Evolutionary conservation across 2,329 filamentous ascomycete species (phyloP).

Genomic region (Penicillium sp.): DNA sequence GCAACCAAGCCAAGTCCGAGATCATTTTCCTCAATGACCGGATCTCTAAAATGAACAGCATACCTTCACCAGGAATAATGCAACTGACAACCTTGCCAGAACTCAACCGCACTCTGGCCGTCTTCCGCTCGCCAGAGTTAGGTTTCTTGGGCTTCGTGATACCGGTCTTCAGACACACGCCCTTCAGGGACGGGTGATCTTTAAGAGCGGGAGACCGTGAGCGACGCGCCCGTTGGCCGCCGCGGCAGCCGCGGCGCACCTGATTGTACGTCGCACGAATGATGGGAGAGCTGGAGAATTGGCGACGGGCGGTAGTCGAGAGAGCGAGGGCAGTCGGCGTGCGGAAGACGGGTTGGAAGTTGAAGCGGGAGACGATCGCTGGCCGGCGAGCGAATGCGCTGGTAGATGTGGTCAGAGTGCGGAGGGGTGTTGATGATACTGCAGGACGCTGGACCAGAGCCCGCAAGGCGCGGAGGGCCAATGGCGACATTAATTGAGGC

Average conservation of each 20-base stretch:
- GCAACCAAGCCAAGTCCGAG: constrained; percentile 1
- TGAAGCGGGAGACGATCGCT: constrained; percentile 20
- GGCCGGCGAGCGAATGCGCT: constrained; percentile 18
- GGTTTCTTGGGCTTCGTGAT: constrained; percentile 97
- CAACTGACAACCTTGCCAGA: constrained; percentile 83
- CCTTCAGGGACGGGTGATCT: constrained; percentile 79
- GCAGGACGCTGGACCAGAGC: constrained; percentile 31
- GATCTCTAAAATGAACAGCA: constrained; percentile 18
- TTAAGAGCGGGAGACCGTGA: constrained; percentile 81
- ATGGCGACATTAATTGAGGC: constrained; percentile 35
- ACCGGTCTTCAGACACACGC: constrained; percentile 91
- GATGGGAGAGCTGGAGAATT: constrained; percentile 59
- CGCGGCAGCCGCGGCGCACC: constrained; percentile 72
- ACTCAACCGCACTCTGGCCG: constrained; percentile 83
- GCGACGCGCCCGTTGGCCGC: constrained; percentile 76
- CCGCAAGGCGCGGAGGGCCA: constrained; percentile 37
- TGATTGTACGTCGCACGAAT: constrained; percentile 68
- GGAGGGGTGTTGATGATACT: constrained; percentile 18
- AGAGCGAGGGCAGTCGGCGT: constrained; percentile 26
- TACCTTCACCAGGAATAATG: constrained; percentile 92
- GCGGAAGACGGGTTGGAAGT: constrained; percentile 32
- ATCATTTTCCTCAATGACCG: no score
- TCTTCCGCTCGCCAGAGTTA: constrained; percentile 96
- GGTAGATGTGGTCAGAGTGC: constrained; percentile 26
- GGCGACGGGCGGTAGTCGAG: constrained; percentile 30